Evolutionary conservation across 306 rosid genomes (phyloP).

Genomic region (Cucurbita maxima): DNA sequence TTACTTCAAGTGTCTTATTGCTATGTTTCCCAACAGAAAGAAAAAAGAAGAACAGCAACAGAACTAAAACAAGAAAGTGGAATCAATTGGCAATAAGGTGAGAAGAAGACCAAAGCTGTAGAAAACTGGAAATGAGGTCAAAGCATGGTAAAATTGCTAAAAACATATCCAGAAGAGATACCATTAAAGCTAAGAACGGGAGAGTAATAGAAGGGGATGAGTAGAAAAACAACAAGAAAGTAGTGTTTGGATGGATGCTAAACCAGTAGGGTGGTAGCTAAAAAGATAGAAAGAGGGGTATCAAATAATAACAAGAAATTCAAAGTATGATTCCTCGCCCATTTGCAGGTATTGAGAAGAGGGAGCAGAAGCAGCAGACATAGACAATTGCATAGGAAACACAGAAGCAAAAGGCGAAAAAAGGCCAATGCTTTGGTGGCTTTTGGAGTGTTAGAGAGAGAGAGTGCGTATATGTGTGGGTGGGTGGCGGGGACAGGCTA

Average conservation of each 20-base stretch:
- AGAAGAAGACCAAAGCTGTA: constrained; percentile 26
- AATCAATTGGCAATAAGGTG: constrained; percentile 30
- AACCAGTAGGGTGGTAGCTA: constrained; percentile 4
- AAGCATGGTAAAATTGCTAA: constrained; percentile 41
- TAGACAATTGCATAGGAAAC: constrained; percentile 66
- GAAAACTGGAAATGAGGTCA: constrained; percentile 51
- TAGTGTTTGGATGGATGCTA: constrained; percentile 24
- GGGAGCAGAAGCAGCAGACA: constrained; percentile 70
- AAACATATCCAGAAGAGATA: constrained; percentile 25
- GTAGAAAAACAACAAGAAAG: constrained; percentile 24
- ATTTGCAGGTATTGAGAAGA: constrained; percentile 69
- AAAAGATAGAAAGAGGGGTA: constrained; percentile 6
- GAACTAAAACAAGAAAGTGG: constrained; percentile 6
- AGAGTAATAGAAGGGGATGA: constrained; percentile 22
- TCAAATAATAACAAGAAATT: constrained; percentile 74
- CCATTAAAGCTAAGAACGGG: constrained; percentile 32
- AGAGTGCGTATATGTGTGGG: constrained; percentile 35
- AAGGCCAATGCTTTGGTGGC: constrained; percentile 51
- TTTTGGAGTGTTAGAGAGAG: constrained; percentile 34
- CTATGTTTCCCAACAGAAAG: constrained; percentile 16
- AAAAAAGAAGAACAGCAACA: constrained; percentile 10
- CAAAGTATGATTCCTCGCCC: constrained; percentile 68
- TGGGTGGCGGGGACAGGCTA: constrained; percentile 85
- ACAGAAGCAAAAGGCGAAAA: constrained; percentile 63
- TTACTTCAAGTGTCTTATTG: constrained; percentile 17